phyloP scores from a whole-genome alignment of 108 stramenopile genomes.

The Nitzschia sp. region DNA sequence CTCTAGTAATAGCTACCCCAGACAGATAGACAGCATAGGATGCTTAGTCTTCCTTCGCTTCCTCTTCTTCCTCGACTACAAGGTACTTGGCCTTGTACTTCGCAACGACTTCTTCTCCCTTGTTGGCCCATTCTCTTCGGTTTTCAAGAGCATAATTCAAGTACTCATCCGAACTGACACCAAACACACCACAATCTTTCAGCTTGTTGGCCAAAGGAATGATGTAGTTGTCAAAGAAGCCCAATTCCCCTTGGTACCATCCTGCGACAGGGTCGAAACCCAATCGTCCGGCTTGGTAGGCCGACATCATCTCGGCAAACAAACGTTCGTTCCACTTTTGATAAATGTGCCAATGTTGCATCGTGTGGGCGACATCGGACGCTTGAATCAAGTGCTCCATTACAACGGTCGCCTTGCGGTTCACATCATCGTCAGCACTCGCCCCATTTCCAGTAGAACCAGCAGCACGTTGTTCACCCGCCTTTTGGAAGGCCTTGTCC shows the following conservation, averaged over 20 bases:
- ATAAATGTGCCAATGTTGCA: constrained; percentile 59
- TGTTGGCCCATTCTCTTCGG: constrained; percentile 54
- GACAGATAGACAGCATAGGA: too few relatives aligned
- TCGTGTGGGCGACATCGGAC: constrained; percentile 61
- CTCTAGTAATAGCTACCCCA: too few relatives aligned
- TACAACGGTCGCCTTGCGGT: constrained; percentile 51
- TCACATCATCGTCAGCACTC: constrained; percentile 1
- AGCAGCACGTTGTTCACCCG: not conserved
- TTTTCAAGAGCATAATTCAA: constrained; percentile 52
- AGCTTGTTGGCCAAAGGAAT: constrained; percentile 69
- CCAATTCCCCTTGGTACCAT: constrained; percentile 68
- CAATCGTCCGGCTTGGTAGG: constrained; percentile 43
- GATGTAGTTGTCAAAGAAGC: constrained; percentile 64
- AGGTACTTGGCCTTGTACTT: constrained; percentile 17
- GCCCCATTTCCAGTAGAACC: not conserved
- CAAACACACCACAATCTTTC: constrained; percentile 63
- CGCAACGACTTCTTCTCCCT: constrained; percentile 48
- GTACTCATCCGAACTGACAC: constrained; percentile 52
- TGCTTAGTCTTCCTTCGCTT: not conserved
- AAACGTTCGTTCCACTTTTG: constrained; percentile 59
- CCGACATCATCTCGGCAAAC: constrained; percentile 57
- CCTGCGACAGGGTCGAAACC: constrained; percentile 42
- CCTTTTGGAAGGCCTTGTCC: constrained; percentile 47
- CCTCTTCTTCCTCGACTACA: not conserved
- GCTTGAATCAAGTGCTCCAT: constrained; percentile 63